phyloP scores from a whole-genome alignment of 23 red algal species.

The Chondrus crispus region DNA sequence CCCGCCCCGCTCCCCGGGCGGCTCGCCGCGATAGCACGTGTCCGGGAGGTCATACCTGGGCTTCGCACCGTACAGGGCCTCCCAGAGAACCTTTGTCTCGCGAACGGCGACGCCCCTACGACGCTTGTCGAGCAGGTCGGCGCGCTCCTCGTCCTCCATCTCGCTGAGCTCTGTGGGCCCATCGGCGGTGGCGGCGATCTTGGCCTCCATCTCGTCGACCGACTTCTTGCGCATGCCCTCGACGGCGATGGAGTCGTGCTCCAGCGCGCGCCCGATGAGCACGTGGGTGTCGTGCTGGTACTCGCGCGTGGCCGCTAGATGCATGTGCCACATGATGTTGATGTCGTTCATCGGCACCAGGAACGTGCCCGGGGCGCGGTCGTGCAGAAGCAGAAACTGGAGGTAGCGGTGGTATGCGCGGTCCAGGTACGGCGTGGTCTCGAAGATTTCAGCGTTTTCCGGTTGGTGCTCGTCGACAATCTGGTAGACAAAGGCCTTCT shows the following conservation, averaged over 20 bases:
- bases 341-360: constrained; percentile 78
- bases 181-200: neutral
- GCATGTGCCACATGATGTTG: constrained; percentile 78
- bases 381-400: constrained; percentile 45
- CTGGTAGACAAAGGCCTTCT: constrained; percentile 66
- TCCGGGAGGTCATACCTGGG: constrained; percentile 64
- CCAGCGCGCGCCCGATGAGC: constrained; percentile 24
- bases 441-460: constrained; percentile 49
- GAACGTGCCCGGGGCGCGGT: constrained; percentile 13
- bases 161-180: neutral
- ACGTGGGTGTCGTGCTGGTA: constrained; percentile 54
- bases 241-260: constrained; percentile 62
- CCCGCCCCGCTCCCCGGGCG: constrained; percentile 54
- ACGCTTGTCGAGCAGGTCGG: constrained; percentile 34
- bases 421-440: constrained; percentile 42
- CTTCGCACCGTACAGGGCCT: constrained; percentile 41
- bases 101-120: constrained; percentile 33
- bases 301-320: constrained; percentile 41
- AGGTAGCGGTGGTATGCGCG: constrained; percentile 68
- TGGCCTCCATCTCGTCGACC: constrained; percentile 44
- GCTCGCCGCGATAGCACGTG: constrained; percentile 63
- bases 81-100: constrained; percentile 47
- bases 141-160: constrained; percentile 48
- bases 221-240: constrained; percentile 20
- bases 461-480: constrained; percentile 45